Base-by-base conservation (phyloP, 129 eudicot genomes). In the Chrysanthemum makinoi region DNA sequence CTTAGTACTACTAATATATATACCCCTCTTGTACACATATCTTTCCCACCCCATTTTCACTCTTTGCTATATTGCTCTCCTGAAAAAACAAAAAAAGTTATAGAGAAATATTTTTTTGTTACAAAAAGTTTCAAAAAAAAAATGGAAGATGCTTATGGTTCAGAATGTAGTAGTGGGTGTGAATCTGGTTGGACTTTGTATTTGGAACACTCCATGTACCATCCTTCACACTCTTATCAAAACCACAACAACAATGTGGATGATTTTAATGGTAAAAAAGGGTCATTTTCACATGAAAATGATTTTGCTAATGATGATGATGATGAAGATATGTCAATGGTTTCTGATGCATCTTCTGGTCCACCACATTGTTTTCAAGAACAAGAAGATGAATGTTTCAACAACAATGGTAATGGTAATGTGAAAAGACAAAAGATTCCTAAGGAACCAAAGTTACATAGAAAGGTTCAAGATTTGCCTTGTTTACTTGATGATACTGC, bases 151-250 rank as follows among this genome's bases (percentile, higher is more conserved):
- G 54, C 3, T 65, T 48, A 49, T 70, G 81, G 76, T 75, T 79
- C 89, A 73, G 91, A 86, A 71, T 82, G 86, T 53, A 91, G 87
- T 49, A 88, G 96, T 69, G 96, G 96, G 44, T 88, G 93, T 69
- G 97, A 91, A 57, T 91, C 97, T 73, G 97, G 97, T 9, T 91
- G 97, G 97, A 91, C 97, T 56, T 52, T 79, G 10, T 91, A 91
- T 76, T 82, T 91, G 47, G 85, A 91, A 46, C 87, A 88, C 43
- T 88, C 97, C 5, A 75, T 57, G 73, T 72, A 60, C 17, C 60
- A 59, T 19, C 84, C 86, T 77, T 72, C 90, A 57, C 60, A 47
- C 49, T 68, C 80, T 58, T 57, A 57, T 67, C 53, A 75, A 75
- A 75, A 59, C 33, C 75, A 63, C 57, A 77, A 28, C 74, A 75